Conservation (phyloP, 176 grass and related monocot genomes). For the Musa itinerans region DNA sequence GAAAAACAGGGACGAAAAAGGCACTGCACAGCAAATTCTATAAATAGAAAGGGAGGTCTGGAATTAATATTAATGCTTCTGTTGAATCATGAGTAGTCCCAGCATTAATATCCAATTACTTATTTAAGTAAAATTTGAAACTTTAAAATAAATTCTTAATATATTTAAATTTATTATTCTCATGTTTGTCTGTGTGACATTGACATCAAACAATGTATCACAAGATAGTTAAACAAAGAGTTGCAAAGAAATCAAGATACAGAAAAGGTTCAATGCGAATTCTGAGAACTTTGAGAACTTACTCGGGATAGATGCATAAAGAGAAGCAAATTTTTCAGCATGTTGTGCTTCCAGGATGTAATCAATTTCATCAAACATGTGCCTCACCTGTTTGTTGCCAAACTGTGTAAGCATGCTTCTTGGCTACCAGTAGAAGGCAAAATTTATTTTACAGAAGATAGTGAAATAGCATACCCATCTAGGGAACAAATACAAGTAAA, state of each 20-base stretch:
- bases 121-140: too few species aligned
- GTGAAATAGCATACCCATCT: not conserved
- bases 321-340: slow-evolving; percentile 78
- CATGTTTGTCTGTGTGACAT: not conserved
- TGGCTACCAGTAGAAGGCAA: not conserved
- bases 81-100: too few species aligned
- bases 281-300: slow-evolving; percentile 17
- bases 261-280: slow-evolving; percentile 3
- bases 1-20: too few species aligned
- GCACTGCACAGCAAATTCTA: too few species aligned
- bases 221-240: not conserved
- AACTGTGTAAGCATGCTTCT: slow-evolving; percentile 5
- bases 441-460: not conserved
- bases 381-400: slow-evolving; percentile 58
- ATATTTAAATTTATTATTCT: too few species aligned
- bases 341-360: slow-evolving; percentile 77
- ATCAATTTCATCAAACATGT: slow-evolving; percentile 99
- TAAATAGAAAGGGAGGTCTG: too few species aligned
- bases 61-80: too few species aligned
- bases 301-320: slow-evolving; percentile 51
- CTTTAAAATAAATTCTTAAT: too few species aligned
- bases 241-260: not conserved
- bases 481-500: not conserved
- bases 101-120: too few species aligned
- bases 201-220: not conserved